Evolutionary conservation across 2,329 filamentous ascomycete species (phyloP), one percentile per base, ranked within the genome.

Genomic region (Bipolaris bicolor): DNA sequence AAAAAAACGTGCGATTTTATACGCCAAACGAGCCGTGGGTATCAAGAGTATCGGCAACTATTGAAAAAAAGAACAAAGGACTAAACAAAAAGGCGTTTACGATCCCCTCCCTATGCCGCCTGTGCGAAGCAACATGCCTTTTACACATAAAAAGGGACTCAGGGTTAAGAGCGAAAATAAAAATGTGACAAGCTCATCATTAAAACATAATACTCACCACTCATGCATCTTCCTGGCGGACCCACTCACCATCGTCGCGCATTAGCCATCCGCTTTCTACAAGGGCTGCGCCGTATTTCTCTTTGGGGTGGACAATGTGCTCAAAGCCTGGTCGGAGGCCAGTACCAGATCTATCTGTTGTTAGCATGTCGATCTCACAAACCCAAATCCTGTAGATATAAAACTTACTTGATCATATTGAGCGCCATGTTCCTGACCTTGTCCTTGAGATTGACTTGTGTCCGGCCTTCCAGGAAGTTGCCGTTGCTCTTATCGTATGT

Each of bases 371-470:
- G 18, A 37, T 7, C 33, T 39, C 16, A 39, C 16, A 7, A 10
- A 18, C 2, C 18, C 6, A 31, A 20, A 29, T 9, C 0, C 6
- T 3, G 5, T 9, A n/a, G 11, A 6, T 2, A 15, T 9, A 26
- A 2, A 49, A 52, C 75, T 62, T 66, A 79, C 78, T 74, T 76
- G 31, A 78, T 70, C 71, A 72, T 78, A 39, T 66, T 71, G 6
- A 73, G 56, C 10, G 77, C 76, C 68, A 80, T 75, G 41, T 72
- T 79, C 47, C 76, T 66, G 11, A 71, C 77, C 58, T 80, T 80
- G 44, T 80, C 78, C 60, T 80, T 80, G 7, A 86, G 58, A 43
- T 84, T 81, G 2, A 84, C 82, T 57, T 87, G 82, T 5, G 71
- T 76, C 2, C 85, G 77, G 3, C 70, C 62, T 10, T 74, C 65